Evolutionary conservation across 78 protist species (phyloP).

Genomic region (Dictyostelium capitatum): DNA sequence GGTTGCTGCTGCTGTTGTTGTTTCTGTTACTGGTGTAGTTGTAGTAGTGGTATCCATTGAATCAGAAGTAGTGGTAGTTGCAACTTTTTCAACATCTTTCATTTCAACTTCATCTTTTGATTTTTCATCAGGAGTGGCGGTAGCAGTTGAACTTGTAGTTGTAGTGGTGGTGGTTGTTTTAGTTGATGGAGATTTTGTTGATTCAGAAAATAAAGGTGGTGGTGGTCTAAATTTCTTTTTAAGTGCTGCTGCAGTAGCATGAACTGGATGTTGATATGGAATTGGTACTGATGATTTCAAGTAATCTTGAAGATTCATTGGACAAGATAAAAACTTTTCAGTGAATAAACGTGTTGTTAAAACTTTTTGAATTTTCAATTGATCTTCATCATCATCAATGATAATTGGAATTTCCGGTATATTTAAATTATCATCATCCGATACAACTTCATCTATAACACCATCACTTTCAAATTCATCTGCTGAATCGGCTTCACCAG

Average conservation of each 20-base stretch:
- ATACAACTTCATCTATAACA: background rate
- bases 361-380: constrained; percentile 19
- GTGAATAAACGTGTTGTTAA: constrained; percentile 20
- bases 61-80: too few relatives aligned
- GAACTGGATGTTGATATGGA: background rate
- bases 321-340: constrained; percentile 36
- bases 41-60: background rate
- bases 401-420: background rate
- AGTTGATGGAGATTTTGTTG: background rate
- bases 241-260: background rate
- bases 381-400: background rate
- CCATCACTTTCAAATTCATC: background rate
- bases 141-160: background rate
- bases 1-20: background rate
- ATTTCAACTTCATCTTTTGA: background rate
- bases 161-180: background rate
- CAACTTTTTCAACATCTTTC: background rate
- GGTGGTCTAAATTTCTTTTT: background rate
- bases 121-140: background rate
- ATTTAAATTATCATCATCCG: constrained; percentile 17
- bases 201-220: background rate
- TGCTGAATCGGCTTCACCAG: background rate
- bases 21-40: background rate
- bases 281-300: background rate
- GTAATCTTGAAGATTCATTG: constrained; percentile 13